These are phyloP conservation scores for Solanum bulbocastanum DNA, from an alignment of 257 asterid species.

Conservation along the genomic window DNA sequence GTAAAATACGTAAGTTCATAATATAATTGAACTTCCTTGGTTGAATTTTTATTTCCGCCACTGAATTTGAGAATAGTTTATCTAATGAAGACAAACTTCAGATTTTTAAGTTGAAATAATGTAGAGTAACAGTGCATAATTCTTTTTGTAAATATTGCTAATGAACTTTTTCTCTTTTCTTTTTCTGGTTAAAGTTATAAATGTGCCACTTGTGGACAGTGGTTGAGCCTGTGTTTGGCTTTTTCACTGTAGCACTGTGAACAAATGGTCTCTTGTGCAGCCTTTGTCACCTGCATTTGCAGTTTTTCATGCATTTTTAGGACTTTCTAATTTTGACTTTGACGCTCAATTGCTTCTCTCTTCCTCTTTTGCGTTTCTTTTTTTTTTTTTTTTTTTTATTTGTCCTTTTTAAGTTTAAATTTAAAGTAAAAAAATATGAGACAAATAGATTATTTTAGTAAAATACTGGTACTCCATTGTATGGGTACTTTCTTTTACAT, in stretches of 20 bases:
- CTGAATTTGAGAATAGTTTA: background rate
- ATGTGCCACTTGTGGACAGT: background rate
- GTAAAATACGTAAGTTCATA: too few species aligned
- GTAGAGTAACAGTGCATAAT: background rate
- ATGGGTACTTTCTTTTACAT: background rate
- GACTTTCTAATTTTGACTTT: background rate
- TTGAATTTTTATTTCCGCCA: too few species aligned
- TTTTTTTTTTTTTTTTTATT: background rate
- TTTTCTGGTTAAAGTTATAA: background rate
- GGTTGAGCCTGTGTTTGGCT: background rate
- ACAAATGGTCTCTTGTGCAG: background rate
- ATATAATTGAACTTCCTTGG: fast-evolving
- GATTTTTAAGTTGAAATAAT: background rate
- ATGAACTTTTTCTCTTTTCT: background rate
- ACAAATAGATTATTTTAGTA: background rate
- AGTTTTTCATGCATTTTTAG: background rate
- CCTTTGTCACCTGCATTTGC: background rate
- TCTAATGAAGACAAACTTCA: background rate
- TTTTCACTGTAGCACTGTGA: background rate
- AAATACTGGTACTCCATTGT: background rate
- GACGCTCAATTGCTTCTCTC: background rate
- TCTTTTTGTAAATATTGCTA: background rate
- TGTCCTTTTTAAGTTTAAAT: background rate
- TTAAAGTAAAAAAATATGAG: background rate
- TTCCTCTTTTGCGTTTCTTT: background rate